Percentiles rank a stretch among this genome's conserved stretches.
Conservation (phyloP, 108 stramenopile genomes). For the Poteriospumella lacustris region DNA sequence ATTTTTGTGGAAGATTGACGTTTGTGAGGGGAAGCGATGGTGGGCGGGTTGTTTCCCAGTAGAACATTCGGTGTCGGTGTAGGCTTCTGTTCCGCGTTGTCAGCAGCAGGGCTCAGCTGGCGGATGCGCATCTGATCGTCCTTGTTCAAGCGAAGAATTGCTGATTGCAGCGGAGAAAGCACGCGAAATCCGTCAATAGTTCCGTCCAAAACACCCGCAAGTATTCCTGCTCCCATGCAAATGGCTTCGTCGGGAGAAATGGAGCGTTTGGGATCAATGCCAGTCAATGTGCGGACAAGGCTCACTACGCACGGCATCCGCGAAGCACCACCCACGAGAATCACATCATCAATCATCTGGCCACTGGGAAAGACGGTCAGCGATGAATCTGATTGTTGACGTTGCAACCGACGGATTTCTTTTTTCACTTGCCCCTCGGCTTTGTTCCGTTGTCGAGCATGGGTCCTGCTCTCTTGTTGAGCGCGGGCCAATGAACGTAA, state of each 20-base stretch:
- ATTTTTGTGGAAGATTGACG: too few species aligned
- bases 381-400: background rate
- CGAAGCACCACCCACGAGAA: slow-evolving; percentile 9
- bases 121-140: too few species aligned
- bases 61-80: too few species aligned
- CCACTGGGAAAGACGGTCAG: background rate
- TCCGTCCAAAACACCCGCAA: background rate
- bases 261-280: background rate
- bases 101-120: too few species aligned
- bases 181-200: background rate
- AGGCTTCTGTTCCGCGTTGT: too few species aligned
- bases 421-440: background rate
- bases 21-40: too few species aligned
- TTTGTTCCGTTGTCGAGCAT: background rate
- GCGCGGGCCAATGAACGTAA: background rate
- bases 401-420: background rate
- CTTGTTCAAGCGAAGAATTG: background rate
- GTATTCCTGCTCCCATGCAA: background rate
- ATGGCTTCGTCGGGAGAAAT: slow-evolving; percentile 14
- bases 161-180: background rate
- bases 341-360: background rate
- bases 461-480: background rate
- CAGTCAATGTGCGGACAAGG: background rate
- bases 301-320: slow-evolving; percentile 2
- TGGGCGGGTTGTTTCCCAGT: too few species aligned